These are phyloP conservation scores for Cystobasidium tubakii DNA, from an alignment of 768 basidiomycete species.

Conservation along the genomic window DNA sequence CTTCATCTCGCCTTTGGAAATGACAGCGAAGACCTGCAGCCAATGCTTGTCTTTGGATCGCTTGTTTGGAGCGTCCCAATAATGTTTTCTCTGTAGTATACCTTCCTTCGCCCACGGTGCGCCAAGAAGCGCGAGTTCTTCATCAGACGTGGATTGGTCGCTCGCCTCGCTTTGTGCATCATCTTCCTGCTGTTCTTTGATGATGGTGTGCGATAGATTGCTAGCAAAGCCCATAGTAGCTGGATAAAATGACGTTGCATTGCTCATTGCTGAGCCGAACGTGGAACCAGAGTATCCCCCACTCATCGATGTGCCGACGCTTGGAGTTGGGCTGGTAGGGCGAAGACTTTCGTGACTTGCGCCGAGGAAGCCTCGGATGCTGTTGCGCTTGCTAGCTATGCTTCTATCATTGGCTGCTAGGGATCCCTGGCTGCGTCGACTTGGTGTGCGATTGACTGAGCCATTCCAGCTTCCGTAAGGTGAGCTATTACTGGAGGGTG, in stretches of 20 bases:
- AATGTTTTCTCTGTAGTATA: conserved; percentile 87
- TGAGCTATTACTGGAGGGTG: conserved; percentile 38
- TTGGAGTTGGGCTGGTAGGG: conserved; percentile 87
- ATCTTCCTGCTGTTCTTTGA: conserved; percentile 85
- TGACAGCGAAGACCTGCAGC: conserved; percentile 93
- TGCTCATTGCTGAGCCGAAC: conserved; percentile 36
- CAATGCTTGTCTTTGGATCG: conserved; percentile 81
- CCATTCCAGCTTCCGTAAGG: conserved; percentile 45
- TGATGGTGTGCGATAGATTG: conserved; percentile 91
- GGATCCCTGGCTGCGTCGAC: conserved; percentile 55
- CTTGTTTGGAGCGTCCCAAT: conserved; percentile 78
- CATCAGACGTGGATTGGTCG: conserved; percentile 58
- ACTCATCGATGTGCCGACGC: conserved; percentile 79
- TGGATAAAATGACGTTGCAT: conserved; percentile 45
- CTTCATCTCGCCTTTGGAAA: conserved; percentile 84
- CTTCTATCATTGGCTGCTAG: conserved; percentile 60
- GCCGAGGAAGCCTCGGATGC: conserved; percentile 81
- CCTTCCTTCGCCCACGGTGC: conserved; percentile 99
- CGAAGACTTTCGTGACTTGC: conserved; percentile 66
- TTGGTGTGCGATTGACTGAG: conserved; percentile 47
- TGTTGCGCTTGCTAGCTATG: conserved; percentile 76
- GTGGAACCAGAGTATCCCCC: conserved; percentile 51
- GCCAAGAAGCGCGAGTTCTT: conserved; percentile 88
- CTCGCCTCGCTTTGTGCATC: conserved; percentile 64
- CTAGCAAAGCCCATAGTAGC: conserved; percentile 94